Evolutionary conservation across 768 basidiomycete species (phyloP).

Genomic region (Podaxis sp.): DNA sequence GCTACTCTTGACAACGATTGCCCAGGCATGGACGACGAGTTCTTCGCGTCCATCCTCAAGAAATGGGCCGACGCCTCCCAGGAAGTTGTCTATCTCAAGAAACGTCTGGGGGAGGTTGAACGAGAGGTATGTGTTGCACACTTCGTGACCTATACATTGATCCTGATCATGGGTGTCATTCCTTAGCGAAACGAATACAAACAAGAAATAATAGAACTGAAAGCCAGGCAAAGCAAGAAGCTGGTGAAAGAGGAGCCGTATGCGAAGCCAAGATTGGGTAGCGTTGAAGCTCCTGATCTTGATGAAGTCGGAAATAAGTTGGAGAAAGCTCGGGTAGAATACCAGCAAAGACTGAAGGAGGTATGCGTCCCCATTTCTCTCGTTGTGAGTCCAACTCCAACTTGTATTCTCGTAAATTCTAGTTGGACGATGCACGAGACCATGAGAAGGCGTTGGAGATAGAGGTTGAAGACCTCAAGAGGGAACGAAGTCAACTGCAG

Average conservation of each 20-base stretch:
- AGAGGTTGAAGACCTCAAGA: conserved; percentile 6
- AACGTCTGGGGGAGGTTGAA: conserved; percentile 24
- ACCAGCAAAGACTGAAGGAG: conserved; percentile 7
- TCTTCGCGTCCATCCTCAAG: conserved; percentile 26
- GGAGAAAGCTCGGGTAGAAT: conserved; percentile 13
- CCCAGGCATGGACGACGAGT: conserved; percentile 28
- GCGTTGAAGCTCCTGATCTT: conserved; percentile 6
- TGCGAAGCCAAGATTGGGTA: neutral
- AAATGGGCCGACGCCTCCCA: conserved; percentile 34
- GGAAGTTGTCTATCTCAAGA: conserved; percentile 26
- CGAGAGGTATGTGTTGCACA: conserved; percentile 13
- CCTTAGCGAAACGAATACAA: conserved; percentile 10
- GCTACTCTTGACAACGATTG: neutral
- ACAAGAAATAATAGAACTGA: conserved; percentile 1
- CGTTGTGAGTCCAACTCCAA: neutral
- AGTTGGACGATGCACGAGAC: conserved; percentile 2
- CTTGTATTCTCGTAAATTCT: neutral
- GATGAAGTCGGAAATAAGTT: conserved; percentile 13
- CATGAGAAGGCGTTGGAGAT: neutral
- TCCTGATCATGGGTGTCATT: neutral
- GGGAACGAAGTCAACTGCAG: conserved; percentile 4
- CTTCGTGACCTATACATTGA: neutral
- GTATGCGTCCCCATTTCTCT: neutral
- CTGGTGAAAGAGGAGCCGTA: neutral
- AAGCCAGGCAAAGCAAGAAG: neutral